Conservation (phyloP, 2,329 filamentous ascomycete genomes). For the Pseudocercospora fuligena region DNA sequence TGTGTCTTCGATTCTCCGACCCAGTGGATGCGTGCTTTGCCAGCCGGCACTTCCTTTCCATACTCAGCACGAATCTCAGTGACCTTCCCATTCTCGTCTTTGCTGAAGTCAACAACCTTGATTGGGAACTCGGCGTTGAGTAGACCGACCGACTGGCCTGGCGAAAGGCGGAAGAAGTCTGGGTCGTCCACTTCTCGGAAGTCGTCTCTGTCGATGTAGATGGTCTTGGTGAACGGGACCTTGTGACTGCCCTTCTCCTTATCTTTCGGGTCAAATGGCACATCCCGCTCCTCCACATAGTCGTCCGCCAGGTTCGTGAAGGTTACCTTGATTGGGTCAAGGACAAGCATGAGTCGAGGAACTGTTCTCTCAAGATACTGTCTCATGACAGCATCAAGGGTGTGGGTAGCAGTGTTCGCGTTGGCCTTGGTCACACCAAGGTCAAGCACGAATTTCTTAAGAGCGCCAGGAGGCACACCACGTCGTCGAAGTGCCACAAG, state of each 20-base stretch:
- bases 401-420: slow-evolving; percentile 76
- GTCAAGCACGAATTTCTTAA: slow-evolving; percentile 88
- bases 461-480: slow-evolving; percentile 84
- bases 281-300: slow-evolving; percentile 65
- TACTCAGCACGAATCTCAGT: slow-evolving; percentile 70
- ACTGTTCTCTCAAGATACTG: slow-evolving; percentile 87
- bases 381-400: slow-evolving; percentile 85
- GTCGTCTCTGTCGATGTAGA: slow-evolving; percentile 84
- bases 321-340: slow-evolving; percentile 81
- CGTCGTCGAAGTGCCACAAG: slow-evolving; percentile 81
- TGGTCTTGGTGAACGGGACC: slow-evolving; percentile 71
- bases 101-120: slow-evolving; percentile 69
- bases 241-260: slow-evolving; percentile 66
- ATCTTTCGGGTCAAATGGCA: slow-evolving; percentile 84
- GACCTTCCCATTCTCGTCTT: slow-evolving; percentile 69
- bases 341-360: slow-evolving; percentile 84
- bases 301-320: slow-evolving; percentile 79
- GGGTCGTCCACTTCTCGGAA: slow-evolving; percentile 74
- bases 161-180: slow-evolving; percentile 79
- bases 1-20: slow-evolving; percentile 71
- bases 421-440: slow-evolving; percentile 85
- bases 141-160: slow-evolving; percentile 74
- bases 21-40: slow-evolving; percentile 78
- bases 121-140: slow-evolving; percentile 73
- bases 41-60: slow-evolving; percentile 63